Evolutionary conservation across 306 rosid species (phyloP).

Genomic region (Medicago ruthenica): DNA sequence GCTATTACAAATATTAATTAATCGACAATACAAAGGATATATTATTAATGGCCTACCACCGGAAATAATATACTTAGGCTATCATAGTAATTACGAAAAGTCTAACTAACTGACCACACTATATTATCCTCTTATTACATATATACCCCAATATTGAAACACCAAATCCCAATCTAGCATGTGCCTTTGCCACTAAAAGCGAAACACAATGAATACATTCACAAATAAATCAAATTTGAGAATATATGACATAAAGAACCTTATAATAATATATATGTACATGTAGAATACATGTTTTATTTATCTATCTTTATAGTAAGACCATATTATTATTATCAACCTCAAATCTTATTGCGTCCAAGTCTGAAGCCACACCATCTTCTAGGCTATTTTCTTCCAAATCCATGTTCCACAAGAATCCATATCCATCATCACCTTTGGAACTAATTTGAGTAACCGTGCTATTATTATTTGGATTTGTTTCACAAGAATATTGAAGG

Average conservation of each 20-base stretch:
- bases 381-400: conserved; percentile 62
- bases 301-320: conserved; percentile 46
- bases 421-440: conserved; percentile 63
- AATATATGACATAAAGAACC: conserved; percentile 22
- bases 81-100: background rate
- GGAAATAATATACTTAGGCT: conserved; percentile 21
- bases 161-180: conserved; percentile 40
- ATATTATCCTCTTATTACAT: conserved; percentile 37
- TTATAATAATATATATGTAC: background rate
- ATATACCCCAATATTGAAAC: conserved; percentile 33
- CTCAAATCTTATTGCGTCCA: conserved; percentile 75
- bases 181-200: conserved; percentile 39
- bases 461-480: conserved; percentile 42
- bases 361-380: conserved; percentile 52
- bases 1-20: conserved; percentile 1
- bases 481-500: conserved; percentile 57
- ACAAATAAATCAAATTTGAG: conserved; percentile 38
- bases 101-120: conserved; percentile 44
- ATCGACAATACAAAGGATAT: conserved; percentile 26
- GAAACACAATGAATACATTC: conserved; percentile 42
- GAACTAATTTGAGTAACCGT: conserved; percentile 45
- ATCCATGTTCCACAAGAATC: conserved; percentile 84
- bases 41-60: conserved; percentile 28
- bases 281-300: background rate
- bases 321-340: conserved; percentile 61